Percentiles rank a stretch among this genome's conserved stretches.
Evolutionary conservation across 2,329 filamentous ascomycete genomes (phyloP).

Genomic region (Talaromyces sp.): DNA sequence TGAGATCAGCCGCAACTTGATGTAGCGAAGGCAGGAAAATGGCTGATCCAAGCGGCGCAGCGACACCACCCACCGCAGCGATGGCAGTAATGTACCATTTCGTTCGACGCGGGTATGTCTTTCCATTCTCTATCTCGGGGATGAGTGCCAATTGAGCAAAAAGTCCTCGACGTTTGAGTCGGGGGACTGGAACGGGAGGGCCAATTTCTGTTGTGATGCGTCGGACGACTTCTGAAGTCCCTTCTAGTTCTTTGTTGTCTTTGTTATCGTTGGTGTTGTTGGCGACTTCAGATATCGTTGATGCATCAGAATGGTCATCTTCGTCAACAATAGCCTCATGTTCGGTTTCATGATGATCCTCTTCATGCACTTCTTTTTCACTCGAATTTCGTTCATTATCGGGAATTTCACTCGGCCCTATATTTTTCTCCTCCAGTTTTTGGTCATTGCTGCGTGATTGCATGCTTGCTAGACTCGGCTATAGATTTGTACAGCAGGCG

Average conservation of each 20-base stretch:
- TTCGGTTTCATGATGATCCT: neutral
- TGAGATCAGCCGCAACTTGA: conserved; percentile 60
- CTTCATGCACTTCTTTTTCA: neutral
- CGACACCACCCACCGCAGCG: conserved; percentile 71
- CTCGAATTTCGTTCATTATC: neutral
- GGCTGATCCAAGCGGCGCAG: conserved; percentile 76
- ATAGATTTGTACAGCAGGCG: neutral
- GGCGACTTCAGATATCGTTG: conserved; percentile 2
- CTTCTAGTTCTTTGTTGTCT: conserved; percentile 20
- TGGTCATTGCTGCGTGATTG: neutral
- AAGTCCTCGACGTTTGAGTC: conserved; percentile 63
- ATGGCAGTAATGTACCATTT: conserved; percentile 85
- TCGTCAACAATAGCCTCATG: neutral
- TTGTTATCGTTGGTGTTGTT: conserved; percentile 19
- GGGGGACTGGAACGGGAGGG: conserved; percentile 48
- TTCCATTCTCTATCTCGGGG: conserved; percentile 74
- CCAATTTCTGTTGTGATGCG: conserved; percentile 27
- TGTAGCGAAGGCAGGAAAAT: conserved; percentile 76
- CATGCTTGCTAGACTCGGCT: conserved; percentile 7
- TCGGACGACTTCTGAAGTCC: conserved; percentile 14
- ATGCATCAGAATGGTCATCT: conserved; percentile 11
- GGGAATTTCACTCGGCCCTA: neutral
- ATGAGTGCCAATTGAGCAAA: conserved; percentile 68
- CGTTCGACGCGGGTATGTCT: conserved; percentile 66
- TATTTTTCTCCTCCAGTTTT: neutral